Evolutionary conservation across 345 rosid species (phyloP), one percentile per base, ranked within the genome.

Genomic region (Salix viminalis): DNA sequence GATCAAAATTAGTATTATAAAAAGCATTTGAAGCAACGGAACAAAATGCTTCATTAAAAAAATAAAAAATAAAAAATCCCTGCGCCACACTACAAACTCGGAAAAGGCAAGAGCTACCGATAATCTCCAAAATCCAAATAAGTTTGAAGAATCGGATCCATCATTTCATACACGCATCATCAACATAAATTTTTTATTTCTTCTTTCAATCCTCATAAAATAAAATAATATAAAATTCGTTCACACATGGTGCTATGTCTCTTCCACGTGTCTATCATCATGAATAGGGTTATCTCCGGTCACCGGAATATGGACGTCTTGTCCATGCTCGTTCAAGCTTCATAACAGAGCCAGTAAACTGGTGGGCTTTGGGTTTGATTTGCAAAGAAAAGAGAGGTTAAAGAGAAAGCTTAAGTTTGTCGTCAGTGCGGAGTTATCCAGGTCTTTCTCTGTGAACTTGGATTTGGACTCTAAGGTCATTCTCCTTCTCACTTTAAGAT

Each of bases 381-480:
- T 81, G 28, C 86, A 44, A 61, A 78, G 88, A 79, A 87, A 77
- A 77, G 84, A 65, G 48, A 52, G 82, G 44, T 61, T 79, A 36
- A 85, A 72, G 74, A 86, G 86, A 76, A 87, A 78, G 56, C 65
- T 86, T 44, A 85, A 85, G 83, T 80, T 89, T 65, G 86, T 83
- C 48, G 90, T 85, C 52, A 78, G 75, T 16, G 97, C 97, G 70
- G 92, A 88, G 79, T 79, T 90, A 19, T 90, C 94, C 56, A 82
- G 85, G 79, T 80, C 89, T 5, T 88, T 88, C 84, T 83, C 94
- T 65, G 77, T 79, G 19, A 84, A 82, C 83, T 78, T 86, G 56
- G 93, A 90, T 64, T 86, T 90, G 87, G 94, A 92, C 77, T 94
- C 93, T 80, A 90, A 90, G 97, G 97, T 92, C 18, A 60, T 73